Conservation (phyloP, 2,329 filamentous ascomycete species). For the Parascedosporium putredinis region DNA sequence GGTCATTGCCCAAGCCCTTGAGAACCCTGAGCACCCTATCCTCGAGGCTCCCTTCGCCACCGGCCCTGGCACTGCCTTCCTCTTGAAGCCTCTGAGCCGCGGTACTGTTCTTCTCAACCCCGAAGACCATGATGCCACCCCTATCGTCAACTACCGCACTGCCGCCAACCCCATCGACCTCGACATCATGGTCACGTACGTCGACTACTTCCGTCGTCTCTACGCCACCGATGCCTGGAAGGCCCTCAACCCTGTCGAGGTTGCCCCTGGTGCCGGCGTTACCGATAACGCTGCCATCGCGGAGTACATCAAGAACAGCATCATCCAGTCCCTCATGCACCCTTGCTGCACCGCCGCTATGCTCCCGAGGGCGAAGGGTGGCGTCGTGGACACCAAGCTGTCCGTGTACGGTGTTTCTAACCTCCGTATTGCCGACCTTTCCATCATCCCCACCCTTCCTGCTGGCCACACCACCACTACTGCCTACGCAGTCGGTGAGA, state of each 20-base stretch:
- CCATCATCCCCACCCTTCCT: constrained; percentile 17
- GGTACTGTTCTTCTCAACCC: constrained; percentile 20
- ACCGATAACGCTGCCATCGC: constrained; percentile 12
- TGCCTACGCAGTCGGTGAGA: constrained; percentile 44
- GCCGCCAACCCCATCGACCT: constrained; percentile 25
- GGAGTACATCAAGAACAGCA: constrained; percentile 16
- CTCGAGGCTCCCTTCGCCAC: constrained; percentile 20
- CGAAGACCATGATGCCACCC: constrained; percentile 15
- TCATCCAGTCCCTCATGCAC: constrained; percentile 29
- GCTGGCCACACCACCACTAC: constrained; percentile 34
- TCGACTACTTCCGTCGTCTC: constrained; percentile 19
- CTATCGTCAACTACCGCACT: constrained; percentile 24
- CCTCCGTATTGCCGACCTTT: constrained; percentile 21
- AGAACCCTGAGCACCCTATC: constrained; percentile 18
- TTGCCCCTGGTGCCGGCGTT: constrained; percentile 18
- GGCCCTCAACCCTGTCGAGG: constrained; percentile 18
- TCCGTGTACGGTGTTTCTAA: constrained; percentile 22
- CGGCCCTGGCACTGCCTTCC: constrained; percentile 14
- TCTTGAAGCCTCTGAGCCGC: constrained; percentile 24
- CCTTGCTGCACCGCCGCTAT: constrained; percentile 32
- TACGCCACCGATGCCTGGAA: constrained; percentile 19
- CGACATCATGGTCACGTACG: constrained; percentile 21
- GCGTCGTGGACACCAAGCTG: constrained; percentile 24
- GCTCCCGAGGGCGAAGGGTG: constrained; percentile 26
- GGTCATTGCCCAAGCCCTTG: constrained; percentile 17